Base-by-base conservation (phyloP, 1,139 yeast species). In the Suhomyces coccinellae region DNA sequence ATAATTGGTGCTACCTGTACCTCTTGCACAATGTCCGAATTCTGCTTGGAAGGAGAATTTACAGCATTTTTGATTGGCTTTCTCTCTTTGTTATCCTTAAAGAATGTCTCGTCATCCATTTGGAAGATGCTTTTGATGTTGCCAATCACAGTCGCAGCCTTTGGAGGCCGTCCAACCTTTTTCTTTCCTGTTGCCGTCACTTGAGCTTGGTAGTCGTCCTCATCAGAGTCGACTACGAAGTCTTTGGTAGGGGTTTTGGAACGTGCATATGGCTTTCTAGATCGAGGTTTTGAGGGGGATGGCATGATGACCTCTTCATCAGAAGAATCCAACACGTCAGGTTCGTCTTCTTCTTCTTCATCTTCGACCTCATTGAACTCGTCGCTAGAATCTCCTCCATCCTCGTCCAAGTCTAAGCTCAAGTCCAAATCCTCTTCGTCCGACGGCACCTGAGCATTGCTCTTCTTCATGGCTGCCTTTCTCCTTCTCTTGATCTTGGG, bases 91-190 rank as follows among this genome's bases (percentile, higher is more conserved):
- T 53, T 60, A 12, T 61, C 65, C 16, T 51, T 46, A 44, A 61
- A 59, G 22, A 62, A 50, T 13, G 44, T 46, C 45, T 62, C 70
- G 40, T 65, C 69, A 43, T 67, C 73, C 47, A 54, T 55, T 29
- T 59, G 69, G 44, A 71, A 71, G 7, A 71, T 70, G 51, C 73
- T 68, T 43, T 66, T 60, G n/a, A 71, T 63, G 33, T 61, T 56
- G 8, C 66, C 65, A 4, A 63, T 53, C 7, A 69, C 65, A n/a
- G 52, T 55, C 16, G 61, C 69, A n/a, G 69, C 59, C 36, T 65
- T 70, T 30, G 69, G 60, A 7, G 74, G 74, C 39, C 75, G 53
- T 2, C 75, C 75, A 2, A 61, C 65, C 37, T 49, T 56, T 34
- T 55, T 50, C 31, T 41, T 54, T 33, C 46, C 51, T 3, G 44